Base-by-base conservation (phyloP, 805 yeast genomes). In the Nakazawaea anatomiae region DNA sequence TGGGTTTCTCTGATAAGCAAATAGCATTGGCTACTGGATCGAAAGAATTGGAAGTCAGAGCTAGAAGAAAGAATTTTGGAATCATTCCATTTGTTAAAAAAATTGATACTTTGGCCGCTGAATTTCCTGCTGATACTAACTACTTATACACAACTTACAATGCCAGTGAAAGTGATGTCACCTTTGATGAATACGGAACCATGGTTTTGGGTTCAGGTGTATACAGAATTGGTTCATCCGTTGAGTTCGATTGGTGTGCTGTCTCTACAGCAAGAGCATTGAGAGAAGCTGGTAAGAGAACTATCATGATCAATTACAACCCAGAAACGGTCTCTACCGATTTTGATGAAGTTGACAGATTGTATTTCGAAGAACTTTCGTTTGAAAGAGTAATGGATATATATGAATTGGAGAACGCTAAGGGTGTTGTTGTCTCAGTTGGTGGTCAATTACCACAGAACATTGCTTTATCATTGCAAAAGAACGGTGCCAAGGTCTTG, bases 191-290 rank as follows among this genome's bases (percentile, higher is more conserved):
- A 57, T 83, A 90, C 57, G 97, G 97, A 68, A 85, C 87, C 47
- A 88, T 92, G 87, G 99, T 92, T 42, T 76, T 92, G 54, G 98
- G 98, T 58, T 90, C 97, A 4, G 99, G 99, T 79, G 99, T 94
- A 43, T 92, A 92, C 79, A 84, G 99, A 75, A 92, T 92, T 66
- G 99, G 99, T 62, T 94, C 98, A 5, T 92, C 98, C 32, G 99
- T 92, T 55, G 99, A 92, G 72, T 92, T 92, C 66, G 99, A 92
- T 74, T 92, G 98, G 97, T 92, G 99, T 82, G 98, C 98, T 44
- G 99, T 92, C 53, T 82, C 96, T 57, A 94, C 99, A 52, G 97
- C 96, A 51, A 84, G 97, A 67, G 90, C 97, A 42, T 82, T 92
- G 61, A 83, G 99, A 69, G 86, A 82, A 49, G 76, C 82, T 51